These are phyloP conservation scores for Lactarius pseudohatsudake DNA, from an alignment of 768 basidiomycete species.

Conservation along the genomic window DNA sequence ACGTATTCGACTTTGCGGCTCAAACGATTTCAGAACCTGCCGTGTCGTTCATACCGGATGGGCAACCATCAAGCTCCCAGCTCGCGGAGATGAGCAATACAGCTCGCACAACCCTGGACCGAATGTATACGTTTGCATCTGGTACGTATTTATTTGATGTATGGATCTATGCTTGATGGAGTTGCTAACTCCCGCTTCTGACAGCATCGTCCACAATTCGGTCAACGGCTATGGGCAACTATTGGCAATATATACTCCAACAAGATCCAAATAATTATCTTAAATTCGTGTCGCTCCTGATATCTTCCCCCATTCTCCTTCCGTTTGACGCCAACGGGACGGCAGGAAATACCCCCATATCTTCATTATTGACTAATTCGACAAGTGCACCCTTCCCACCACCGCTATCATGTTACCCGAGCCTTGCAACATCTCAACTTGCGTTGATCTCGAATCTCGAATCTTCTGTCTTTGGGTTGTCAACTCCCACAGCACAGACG, in stretches of 20 bases:
- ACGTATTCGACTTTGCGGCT: slow-evolving; percentile 57
- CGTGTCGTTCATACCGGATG: slow-evolving; percentile 47
- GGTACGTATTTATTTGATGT: slow-evolving; percentile 42
- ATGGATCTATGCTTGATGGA: slow-evolving; percentile 3
- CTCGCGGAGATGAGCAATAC: slow-evolving; percentile 42
- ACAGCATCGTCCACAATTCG: slow-evolving; percentile 60
- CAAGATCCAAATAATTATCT: slow-evolving; percentile 45
- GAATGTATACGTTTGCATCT: slow-evolving; percentile 58
- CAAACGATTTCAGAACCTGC: slow-evolving; percentile 48
- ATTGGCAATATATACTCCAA: slow-evolving; percentile 55
- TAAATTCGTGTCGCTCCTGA: slow-evolving; percentile 48
- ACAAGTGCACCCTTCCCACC: slow-evolving; percentile 52
- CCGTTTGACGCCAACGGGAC: slow-evolving; percentile 56
- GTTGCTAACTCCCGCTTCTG: slow-evolving; percentile 2
- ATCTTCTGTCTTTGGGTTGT: slow-evolving; percentile 50
- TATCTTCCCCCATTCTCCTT: slow-evolving; percentile 49
- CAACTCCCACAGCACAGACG: slow-evolving; percentile 35
- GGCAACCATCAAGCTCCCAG: slow-evolving; percentile 48
- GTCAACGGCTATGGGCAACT: slow-evolving; percentile 46
- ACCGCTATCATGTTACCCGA: slow-evolving; percentile 62
- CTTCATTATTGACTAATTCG: slow-evolving; percentile 44
- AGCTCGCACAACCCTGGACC: slow-evolving; percentile 46
- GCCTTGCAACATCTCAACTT: slow-evolving; percentile 42
- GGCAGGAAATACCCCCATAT: slow-evolving; percentile 35
- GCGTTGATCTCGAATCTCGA: slow-evolving; percentile 50